These are phyloP conservation scores for Paraleonurus japonicus DNA, from an alignment of 257 asterid species.

Conservation along the genomic window DNA sequence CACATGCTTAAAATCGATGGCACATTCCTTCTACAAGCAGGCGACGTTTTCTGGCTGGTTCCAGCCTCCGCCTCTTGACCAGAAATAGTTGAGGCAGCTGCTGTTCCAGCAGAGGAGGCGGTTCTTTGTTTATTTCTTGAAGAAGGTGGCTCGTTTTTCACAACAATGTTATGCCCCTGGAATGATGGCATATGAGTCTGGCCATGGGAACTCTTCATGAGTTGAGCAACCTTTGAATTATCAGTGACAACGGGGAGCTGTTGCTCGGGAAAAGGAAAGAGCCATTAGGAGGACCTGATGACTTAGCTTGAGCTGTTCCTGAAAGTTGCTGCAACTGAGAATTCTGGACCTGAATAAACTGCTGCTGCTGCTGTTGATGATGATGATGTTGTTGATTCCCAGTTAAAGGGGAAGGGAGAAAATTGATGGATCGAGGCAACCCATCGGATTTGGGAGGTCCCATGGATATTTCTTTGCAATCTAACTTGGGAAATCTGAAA, in stretches of 20 bases:
- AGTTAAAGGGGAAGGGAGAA: conserved; percentile 21
- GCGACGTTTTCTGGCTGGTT: conserved; percentile 42
- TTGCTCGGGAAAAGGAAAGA: conserved; percentile 21
- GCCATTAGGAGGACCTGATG: conserved; percentile 23
- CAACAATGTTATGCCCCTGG: conserved; percentile 31
- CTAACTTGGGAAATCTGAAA: conserved; percentile 27
- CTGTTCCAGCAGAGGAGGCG: conserved; percentile 3
- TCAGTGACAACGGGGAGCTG: conserved; percentile 14
- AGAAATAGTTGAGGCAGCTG: conserved; percentile 6
- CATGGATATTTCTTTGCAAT: conserved; percentile 23
- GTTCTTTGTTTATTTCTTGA: conserved; percentile 14
- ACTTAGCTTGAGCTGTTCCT: conserved; percentile 26
- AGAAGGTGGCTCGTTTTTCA: conserved; percentile 13
- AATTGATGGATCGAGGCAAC: conserved; percentile 29
- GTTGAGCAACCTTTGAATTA: conserved; percentile 28
- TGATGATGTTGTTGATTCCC: conserved; percentile 30
- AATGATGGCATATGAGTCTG: conserved; percentile 31
- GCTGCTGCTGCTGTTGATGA: conserved; percentile 23
- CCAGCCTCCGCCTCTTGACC: conserved; percentile 30
- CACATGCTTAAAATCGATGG: conserved; percentile 34
- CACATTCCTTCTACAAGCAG: conserved; percentile 42
- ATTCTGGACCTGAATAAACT: conserved; percentile 35
- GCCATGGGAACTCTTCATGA: conserved; percentile 34
- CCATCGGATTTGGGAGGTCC: conserved; percentile 36
- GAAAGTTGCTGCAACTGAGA: conserved; percentile 32